Evolutionary conservation across 306 rosid species (phyloP), one percentile per base, ranked within the genome.

Genomic region (Cucurbita argyrosperma): DNA sequence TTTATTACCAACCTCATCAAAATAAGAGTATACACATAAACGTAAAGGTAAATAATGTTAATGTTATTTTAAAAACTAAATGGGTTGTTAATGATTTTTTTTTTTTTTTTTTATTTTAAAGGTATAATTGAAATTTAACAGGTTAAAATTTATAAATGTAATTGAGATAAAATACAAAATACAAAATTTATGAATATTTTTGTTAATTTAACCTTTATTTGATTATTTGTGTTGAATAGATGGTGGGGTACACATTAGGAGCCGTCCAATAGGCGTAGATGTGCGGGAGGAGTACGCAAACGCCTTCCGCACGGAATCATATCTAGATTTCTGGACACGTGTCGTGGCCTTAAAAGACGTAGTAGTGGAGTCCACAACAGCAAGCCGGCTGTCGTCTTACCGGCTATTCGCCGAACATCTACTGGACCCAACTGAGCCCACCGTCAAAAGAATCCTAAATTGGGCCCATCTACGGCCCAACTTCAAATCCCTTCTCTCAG

Each of bases 291-390:
- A 90, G 79, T 90, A 90, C 6, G 96, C 90, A 0, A 87, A 85
- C 35, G 96, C 92, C 56, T 88, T 92, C 9, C 98, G 96, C 4
- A 92, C 98, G 0, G 89, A 88, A 51, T 92, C 98, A 10, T 90
- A 90, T 77, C 54, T 89, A 0, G 91, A 90, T 1, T 92, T 90
- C 7, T 92, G 96, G 96, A 83, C 91, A 70, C 92, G 84, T 58
- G 91, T 92, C 75, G n/a, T 75, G 10, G 47, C 84, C 0, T 54
- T 83, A 54, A 76, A 87, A 15, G 62, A 77, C 1, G 52, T 13
- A 2, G 80, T 86, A 21, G 60, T 76, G 75, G 85, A 79, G 39
- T 76, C 90, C 9, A 82, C 94, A 19, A 81, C 91, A 0, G 81
- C 96, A 0, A 76, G 87, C 5, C 88, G 96, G 0, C 96, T 92